Conservation (phyloP, 2,329 filamentous ascomycete species). For the Phialophora chinensis region DNA sequence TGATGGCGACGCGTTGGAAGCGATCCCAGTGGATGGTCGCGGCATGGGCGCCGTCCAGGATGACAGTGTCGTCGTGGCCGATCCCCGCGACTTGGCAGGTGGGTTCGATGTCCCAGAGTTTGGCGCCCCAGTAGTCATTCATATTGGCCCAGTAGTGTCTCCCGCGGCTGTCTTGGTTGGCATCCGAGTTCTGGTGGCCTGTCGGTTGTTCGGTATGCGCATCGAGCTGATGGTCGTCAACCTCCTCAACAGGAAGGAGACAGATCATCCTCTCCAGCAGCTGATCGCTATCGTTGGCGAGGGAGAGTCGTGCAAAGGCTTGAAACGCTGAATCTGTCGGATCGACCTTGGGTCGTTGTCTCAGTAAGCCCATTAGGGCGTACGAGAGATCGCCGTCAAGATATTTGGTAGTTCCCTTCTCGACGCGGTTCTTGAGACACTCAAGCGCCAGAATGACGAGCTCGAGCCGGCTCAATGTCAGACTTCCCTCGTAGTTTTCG, state of each 20-base stretch:
- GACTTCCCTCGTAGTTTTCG: slow-evolving; percentile 54
- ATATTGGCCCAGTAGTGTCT: slow-evolving; percentile 32
- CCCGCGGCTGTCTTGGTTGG: slow-evolving; percentile 13
- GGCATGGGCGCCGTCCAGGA: slow-evolving; percentile 51
- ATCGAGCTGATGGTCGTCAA: neutral
- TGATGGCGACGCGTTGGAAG: slow-evolving; percentile 46
- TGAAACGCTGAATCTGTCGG: slow-evolving; percentile 53
- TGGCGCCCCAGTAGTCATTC: slow-evolving; percentile 48
- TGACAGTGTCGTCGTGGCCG: slow-evolving; percentile 51
- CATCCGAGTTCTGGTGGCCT: neutral
- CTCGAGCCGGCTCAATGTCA: slow-evolving; percentile 51
- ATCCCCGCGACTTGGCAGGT: slow-evolving; percentile 50
- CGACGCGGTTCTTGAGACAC: slow-evolving; percentile 48
- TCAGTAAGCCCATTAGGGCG: slow-evolving; percentile 55
- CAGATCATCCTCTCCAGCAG: slow-evolving; percentile 56
- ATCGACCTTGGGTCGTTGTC: slow-evolving; percentile 49
- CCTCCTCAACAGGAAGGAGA: slow-evolving; percentile 44
- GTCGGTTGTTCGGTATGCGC: neutral
- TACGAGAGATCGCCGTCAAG: slow-evolving; percentile 52
- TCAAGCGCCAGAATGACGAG: slow-evolving; percentile 50
- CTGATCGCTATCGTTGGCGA: slow-evolving; percentile 54
- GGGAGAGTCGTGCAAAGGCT: slow-evolving; percentile 55
- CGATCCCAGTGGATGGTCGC: slow-evolving; percentile 54
- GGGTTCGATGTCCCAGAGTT: slow-evolving; percentile 56
- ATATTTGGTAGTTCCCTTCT: slow-evolving; percentile 44